These are phyloP conservation scores for Gardenia jasminoides DNA, from an alignment of 257 asterid genomes.

Conservation along the genomic window DNA sequence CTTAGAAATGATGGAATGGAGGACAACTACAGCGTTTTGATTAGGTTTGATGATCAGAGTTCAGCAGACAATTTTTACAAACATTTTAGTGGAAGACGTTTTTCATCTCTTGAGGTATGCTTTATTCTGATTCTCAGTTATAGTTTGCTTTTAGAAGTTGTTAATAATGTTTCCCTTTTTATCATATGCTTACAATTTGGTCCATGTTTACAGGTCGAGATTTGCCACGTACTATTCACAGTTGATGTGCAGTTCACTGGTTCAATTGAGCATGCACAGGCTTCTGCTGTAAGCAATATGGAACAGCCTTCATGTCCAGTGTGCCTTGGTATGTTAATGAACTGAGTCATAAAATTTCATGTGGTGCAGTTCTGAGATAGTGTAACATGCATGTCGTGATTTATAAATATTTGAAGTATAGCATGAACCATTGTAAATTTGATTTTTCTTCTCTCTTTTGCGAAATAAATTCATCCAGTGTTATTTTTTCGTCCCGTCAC, in stretches of 20 bases:
- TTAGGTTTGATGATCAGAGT: constrained; percentile 69
- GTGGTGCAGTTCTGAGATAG: not conserved
- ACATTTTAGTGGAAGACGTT: constrained; percentile 67
- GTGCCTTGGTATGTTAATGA: constrained; percentile 74
- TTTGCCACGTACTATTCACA: constrained; percentile 66
- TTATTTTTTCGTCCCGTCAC: not conserved
- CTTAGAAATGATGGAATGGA: constrained; percentile 82
- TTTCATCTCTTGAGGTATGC: constrained; percentile 85
- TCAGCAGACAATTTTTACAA: constrained; percentile 75
- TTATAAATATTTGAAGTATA: too few species aligned
- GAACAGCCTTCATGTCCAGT: constrained; percentile 94
- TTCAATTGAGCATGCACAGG: constrained; percentile 78
- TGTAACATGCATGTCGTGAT: not conserved
- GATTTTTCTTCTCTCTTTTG: not conserved
- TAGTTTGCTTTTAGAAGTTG: not conserved
- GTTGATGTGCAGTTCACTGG: constrained; percentile 83
- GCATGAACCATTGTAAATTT: not conserved
- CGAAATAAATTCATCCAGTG: not conserved
- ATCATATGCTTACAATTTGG: constrained; percentile 14
- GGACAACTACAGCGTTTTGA: constrained; percentile 75
- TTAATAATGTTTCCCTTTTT: constrained; percentile 6
- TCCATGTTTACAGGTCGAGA: constrained; percentile 55
- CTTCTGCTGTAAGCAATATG: constrained; percentile 60
- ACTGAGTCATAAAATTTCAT: not conserved
- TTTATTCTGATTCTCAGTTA: constrained; percentile 10